phyloP scores from a whole-genome alignment of 164 flowering plant genomes.

The Taxillus chinensis region DNA sequence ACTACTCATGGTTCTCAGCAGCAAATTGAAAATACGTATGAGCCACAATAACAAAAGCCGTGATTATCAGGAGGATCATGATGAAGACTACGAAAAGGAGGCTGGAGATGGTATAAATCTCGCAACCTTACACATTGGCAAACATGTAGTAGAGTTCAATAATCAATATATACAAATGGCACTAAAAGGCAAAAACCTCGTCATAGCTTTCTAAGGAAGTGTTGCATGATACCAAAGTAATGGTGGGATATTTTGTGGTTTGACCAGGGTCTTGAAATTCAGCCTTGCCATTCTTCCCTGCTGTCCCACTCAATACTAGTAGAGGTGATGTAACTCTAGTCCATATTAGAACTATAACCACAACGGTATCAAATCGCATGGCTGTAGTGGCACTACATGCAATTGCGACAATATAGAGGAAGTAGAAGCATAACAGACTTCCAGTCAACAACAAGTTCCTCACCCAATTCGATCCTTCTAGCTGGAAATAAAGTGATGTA shows the following conservation, averaged over 20 bases:
- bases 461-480: slow-evolving; percentile 33
- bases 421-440: slow-evolving; percentile 18
- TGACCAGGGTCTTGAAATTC: slow-evolving; percentile 27
- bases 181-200: slow-evolving; percentile 28
- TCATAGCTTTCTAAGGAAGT: slow-evolving; percentile 30
- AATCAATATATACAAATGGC: slow-evolving; percentile 2
- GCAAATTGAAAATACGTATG: slow-evolving; percentile 11
- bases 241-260: slow-evolving; percentile 24
- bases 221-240: slow-evolving; percentile 23
- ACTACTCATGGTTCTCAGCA: slow-evolving; percentile 28
- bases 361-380: slow-evolving; percentile 25
- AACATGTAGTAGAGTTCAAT: slow-evolving; percentile 2
- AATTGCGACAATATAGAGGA: slow-evolving; percentile 18
- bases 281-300: slow-evolving; percentile 26
- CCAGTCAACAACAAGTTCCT: slow-evolving; percentile 24
- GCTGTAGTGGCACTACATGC: slow-evolving; percentile 25
- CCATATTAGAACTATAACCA: slow-evolving; percentile 28
- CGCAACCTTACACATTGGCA: slow-evolving; percentile 1
- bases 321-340: slow-evolving; percentile 24
- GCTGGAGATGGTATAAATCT: slow-evolving; percentile 30
- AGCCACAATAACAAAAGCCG: slow-evolving; percentile 28
- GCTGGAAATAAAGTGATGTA: slow-evolving; percentile 24
- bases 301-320: slow-evolving; percentile 24
- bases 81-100: slow-evolving; percentile 15
- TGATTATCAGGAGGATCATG: slow-evolving; percentile 17